These are phyloP conservation scores for Sporormia fimetaria DNA, from an alignment of 495 filamentous ascomycete species.

Conservation along the genomic window DNA sequence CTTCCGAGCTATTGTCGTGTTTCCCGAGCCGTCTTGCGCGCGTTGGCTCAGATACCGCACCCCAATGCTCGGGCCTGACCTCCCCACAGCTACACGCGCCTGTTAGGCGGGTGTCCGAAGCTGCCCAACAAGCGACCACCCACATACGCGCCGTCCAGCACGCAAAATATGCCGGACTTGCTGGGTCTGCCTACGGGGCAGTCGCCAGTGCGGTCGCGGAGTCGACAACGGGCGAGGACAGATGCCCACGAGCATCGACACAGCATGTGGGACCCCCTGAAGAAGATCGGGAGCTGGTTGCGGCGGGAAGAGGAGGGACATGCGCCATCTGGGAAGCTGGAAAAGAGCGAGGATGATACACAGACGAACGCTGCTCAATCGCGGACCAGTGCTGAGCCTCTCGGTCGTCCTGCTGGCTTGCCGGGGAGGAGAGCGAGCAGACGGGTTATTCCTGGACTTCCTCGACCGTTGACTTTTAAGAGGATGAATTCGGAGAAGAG, in stretches of 20 bases:
- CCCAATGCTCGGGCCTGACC: no score
- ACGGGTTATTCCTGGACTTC: constrained; percentile 66
- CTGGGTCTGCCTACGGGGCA: constrained; percentile 12
- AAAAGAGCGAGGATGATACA: constrained; percentile 8
- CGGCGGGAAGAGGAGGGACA: constrained; percentile 27
- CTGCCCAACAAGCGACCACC: no score
- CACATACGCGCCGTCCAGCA: no score
- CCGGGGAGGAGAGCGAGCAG: constrained; percentile 44
- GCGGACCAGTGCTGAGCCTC: constrained; percentile 16
- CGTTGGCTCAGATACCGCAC: no score
- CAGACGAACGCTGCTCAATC: constrained; percentile 18
- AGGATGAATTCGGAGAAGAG: constrained; percentile 70
- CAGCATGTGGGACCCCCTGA: constrained; percentile 25
- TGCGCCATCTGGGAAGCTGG: constrained; percentile 8
- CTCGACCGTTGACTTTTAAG: constrained; percentile 63
- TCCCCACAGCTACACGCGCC: no score
- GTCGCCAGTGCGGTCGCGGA: constrained; percentile 10
- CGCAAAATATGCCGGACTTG: constrained; percentile 18
- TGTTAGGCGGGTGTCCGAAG: no score
- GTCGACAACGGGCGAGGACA: constrained; percentile 16
- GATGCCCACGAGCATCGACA: constrained; percentile 20
- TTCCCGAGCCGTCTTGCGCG: no score
- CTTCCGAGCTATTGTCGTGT: no score
- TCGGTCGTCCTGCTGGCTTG: constrained; percentile 5
- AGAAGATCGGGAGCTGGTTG: constrained; percentile 28